Evolutionary conservation across 176 grass and related monocot species (phyloP).

Genomic region (Ampelocalamus luodianensis): DNA sequence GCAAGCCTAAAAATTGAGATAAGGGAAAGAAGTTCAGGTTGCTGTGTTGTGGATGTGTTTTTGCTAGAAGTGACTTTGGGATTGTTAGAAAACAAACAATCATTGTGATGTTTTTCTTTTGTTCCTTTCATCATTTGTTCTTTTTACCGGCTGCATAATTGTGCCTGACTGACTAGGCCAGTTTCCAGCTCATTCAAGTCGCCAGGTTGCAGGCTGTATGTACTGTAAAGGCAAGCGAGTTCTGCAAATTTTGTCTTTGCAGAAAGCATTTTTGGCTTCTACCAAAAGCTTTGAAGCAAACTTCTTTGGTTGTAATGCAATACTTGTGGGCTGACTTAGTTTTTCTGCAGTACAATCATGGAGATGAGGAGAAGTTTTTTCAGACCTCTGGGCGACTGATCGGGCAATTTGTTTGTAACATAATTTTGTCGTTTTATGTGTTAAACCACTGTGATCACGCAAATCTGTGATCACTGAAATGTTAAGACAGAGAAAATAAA

Average conservation of each 20-base stretch:
- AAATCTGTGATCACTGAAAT: neutral
- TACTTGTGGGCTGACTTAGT: neutral
- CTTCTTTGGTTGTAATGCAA: neutral
- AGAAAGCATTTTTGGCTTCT: slow-evolving; percentile 44
- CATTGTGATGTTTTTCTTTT: slow-evolving; percentile 45
- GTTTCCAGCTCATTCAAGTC: slow-evolving; percentile 50
- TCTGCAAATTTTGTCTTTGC: slow-evolving; percentile 43
- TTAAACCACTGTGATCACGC: neutral
- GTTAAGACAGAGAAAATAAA: neutral
- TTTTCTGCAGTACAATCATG: slow-evolving; percentile 1
- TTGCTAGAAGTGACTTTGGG: neutral
- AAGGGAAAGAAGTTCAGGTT: neutral
- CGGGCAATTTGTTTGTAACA: neutral
- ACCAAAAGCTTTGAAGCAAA: slow-evolving; percentile 24
- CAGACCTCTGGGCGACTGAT: no score
- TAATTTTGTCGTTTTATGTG: neutral
- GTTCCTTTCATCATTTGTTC: slow-evolving; percentile 27
- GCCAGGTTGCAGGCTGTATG: slow-evolving; percentile 40
- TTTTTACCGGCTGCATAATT: slow-evolving; percentile 46
- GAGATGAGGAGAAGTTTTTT: neutral
- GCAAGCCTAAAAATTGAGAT: neutral
- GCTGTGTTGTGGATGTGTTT: neutral
- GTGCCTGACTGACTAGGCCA: slow-evolving; percentile 36
- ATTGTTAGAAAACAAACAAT: neutral
- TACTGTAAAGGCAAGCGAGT: slow-evolving; percentile 47